A percentile compares a stretch with the other conserved stretches of the same genome.
Conservation (phyloP, 148 eudicot genomes). For the Persicaria maculosa region DNA sequence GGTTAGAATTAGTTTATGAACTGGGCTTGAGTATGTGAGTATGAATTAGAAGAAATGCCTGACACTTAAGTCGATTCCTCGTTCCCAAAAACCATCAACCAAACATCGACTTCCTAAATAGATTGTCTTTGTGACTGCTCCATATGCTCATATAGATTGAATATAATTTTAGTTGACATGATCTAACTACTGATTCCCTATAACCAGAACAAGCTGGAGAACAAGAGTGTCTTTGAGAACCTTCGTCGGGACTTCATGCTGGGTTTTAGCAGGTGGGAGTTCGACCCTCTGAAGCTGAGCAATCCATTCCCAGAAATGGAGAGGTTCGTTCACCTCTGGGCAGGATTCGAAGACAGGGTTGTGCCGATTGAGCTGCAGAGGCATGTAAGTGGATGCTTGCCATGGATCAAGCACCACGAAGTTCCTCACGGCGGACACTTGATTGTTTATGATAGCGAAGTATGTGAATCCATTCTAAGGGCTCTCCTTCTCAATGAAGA, state of each 20-base stretch:
- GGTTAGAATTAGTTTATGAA: too few relatives aligned
- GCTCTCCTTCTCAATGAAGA: not conserved
- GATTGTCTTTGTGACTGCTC: too few relatives aligned
- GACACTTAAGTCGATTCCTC: too few relatives aligned
- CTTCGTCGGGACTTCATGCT: slow-evolving; percentile 32
- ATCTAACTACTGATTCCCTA: not conserved
- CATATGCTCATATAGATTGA: too few relatives aligned
- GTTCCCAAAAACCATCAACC: too few relatives aligned
- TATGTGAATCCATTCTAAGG: not conserved
- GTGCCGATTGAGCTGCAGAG: slow-evolving; percentile 22
- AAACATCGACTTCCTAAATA: too few relatives aligned
- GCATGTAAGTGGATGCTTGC: not conserved
- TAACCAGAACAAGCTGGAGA: not conserved
- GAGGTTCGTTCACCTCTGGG: slow-evolving; percentile 35
- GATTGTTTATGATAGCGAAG: not conserved
- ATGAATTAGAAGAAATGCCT: too few relatives aligned
- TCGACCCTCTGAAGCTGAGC: slow-evolving; percentile 15
- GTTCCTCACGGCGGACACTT: not conserved
- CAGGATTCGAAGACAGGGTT: slow-evolving; percentile 34
- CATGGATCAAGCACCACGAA: not conserved
- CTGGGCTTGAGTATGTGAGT: too few relatives aligned
- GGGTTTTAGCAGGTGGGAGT: slow-evolving; percentile 20
- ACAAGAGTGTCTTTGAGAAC: not conserved
- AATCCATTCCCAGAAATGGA: slow-evolving; percentile 23
- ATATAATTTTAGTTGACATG: too few relatives aligned